These are phyloP conservation scores for Leccinum ochraceum DNA, from an alignment of 768 basidiomycete genomes.

Conservation along the genomic window DNA sequence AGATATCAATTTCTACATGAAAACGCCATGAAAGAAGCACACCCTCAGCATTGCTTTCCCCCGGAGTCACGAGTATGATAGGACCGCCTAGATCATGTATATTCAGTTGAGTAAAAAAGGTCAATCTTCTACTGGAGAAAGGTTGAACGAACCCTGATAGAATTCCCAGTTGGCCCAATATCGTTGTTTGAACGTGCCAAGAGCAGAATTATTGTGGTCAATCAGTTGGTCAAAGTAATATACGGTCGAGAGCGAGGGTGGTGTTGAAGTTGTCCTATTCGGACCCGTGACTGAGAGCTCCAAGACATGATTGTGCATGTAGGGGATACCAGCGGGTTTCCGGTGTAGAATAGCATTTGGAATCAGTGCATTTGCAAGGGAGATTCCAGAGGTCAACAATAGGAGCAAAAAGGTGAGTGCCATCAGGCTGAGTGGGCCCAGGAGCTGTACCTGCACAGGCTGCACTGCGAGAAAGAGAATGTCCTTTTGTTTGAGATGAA, in stretches of 20 bases:
- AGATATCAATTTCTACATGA: not conserved
- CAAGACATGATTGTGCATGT: slow-evolving; percentile 5
- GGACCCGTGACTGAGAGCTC: slow-evolving; percentile 15
- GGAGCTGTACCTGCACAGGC: not conserved
- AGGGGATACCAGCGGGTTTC: slow-evolving; percentile 14
- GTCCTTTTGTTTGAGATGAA: not conserved
- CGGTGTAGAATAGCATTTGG: slow-evolving; percentile 24
- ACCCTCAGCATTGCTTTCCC: slow-evolving; percentile 59
- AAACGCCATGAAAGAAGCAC: not conserved
- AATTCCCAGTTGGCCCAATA: slow-evolving; percentile 72
- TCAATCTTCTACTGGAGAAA: not conserved
- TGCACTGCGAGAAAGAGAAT: not conserved
- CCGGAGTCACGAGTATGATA: slow-evolving; percentile 51
- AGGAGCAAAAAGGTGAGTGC: slow-evolving; percentile 2
- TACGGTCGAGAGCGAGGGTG: slow-evolving; percentile 30
- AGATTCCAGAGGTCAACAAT: slow-evolving; percentile 10
- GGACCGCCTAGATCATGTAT: slow-evolving; percentile 24
- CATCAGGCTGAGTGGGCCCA: too few species aligned
- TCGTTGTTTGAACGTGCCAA: slow-evolving; percentile 77
- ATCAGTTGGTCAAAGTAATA: slow-evolving; percentile 36
- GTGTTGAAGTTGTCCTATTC: slow-evolving; percentile 25
- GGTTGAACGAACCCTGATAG: slow-evolving; percentile 49
- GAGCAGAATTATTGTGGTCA: slow-evolving; percentile 52
- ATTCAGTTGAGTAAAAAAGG: not conserved
- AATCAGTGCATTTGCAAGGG: slow-evolving; percentile 22